These are phyloP conservation scores for Penicillium aurantiogriseum DNA, from an alignment of 2,329 filamentous ascomycete species.

Conservation along the genomic window DNA sequence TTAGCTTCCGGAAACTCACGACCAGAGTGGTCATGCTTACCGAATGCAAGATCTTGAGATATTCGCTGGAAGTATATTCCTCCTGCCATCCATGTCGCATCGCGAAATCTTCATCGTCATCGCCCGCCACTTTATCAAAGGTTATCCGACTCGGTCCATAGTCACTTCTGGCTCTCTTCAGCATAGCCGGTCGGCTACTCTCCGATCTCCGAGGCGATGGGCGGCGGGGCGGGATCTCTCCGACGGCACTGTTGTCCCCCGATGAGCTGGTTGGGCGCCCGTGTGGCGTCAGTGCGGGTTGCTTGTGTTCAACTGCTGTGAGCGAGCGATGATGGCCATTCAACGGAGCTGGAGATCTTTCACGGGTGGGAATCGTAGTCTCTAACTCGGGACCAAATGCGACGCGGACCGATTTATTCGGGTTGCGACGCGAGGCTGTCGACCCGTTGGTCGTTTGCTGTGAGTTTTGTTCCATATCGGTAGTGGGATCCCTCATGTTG, in stretches of 20 bases:
- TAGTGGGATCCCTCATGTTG: conserved; percentile 39
- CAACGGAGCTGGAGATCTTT: conserved; percentile 33
- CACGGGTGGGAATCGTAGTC: conserved; percentile 37
- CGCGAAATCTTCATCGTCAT: conserved; percentile 53
- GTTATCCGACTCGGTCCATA: conserved; percentile 45
- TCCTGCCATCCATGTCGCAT: conserved; percentile 88
- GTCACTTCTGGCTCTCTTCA: conserved; percentile 55
- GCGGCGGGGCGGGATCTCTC: conserved; percentile 26
- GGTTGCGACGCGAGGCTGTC: conserved; percentile 33
- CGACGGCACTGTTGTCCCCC: conserved; percentile 27
- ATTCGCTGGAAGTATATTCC: conserved; percentile 86
- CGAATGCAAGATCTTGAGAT: conserved; percentile 78
- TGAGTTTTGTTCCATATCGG: conserved; percentile 36
- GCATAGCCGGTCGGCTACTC: conserved; percentile 37
- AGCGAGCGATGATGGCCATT: conserved; percentile 36
- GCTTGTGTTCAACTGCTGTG: conserved; percentile 34
- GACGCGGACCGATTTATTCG: conserved; percentile 38
- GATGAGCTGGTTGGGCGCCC: conserved; percentile 36
- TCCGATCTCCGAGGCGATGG: conserved; percentile 33
- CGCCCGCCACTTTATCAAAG: conserved; percentile 33
- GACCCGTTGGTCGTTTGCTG: conserved; percentile 30
- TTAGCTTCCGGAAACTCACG: conserved; percentile 7
- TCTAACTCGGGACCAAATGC: conserved; percentile 42
- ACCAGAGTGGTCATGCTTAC: conserved; percentile 46
- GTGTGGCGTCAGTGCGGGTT: conserved; percentile 19